Conservation (phyloP, 2,329 filamentous ascomycete species). For the Corniculantispora saksenae region DNA sequence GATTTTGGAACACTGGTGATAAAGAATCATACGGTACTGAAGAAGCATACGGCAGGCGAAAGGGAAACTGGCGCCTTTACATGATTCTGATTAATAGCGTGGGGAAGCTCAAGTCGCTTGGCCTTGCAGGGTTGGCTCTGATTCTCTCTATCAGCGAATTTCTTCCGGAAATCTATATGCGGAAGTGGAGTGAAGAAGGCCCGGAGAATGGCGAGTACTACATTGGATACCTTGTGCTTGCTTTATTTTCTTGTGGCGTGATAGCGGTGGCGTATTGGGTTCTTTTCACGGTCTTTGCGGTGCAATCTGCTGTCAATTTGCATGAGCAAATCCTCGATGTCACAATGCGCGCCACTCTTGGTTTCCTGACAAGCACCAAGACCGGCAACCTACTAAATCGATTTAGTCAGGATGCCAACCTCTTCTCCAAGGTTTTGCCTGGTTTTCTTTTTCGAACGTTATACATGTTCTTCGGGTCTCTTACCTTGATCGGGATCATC, state of each 20-base stretch:
- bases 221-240: not conserved
- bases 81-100: slow-evolving; percentile 2
- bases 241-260: not conserved
- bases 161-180: not conserved
- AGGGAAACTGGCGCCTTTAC: not conserved
- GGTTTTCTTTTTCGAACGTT: not conserved
- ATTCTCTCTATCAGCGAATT: not conserved
- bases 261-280: not conserved
- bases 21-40: not conserved
- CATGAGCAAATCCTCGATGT: not conserved
- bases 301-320: not conserved
- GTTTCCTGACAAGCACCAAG: not conserved
- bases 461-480: not conserved
- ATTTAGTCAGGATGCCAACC: not conserved
- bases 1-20: not conserved
- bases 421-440: not conserved
- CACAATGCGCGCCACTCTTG: slow-evolving; percentile 1
- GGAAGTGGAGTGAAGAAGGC: not conserved
- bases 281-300: not conserved
- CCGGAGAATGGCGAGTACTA: not conserved
- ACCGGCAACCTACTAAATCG: not conserved
- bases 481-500: not conserved
- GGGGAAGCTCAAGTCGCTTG: not conserved
- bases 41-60: not conserved
- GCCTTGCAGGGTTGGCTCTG: not conserved